Evolutionary conservation across 805 yeast genomes (phyloP), one percentile per base, ranked within the genome.

Genomic region (Lachancea lanzarotensis): DNA sequence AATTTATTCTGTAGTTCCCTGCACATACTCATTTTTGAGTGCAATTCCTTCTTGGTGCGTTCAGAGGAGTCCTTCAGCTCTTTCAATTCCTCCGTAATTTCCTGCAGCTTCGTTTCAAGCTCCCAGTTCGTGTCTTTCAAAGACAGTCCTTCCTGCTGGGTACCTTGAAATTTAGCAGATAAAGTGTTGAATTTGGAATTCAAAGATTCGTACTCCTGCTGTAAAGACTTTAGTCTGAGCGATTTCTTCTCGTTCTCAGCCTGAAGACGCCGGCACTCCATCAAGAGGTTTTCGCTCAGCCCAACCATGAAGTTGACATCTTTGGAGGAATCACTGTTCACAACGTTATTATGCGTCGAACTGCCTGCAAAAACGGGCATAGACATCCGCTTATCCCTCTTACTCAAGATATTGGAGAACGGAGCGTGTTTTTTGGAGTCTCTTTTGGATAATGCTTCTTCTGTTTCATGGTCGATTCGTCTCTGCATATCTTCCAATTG

Each of bases 271-370:
- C 90, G 75, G 55, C 89, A 83, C 60, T 85, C 88, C 36, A 74
- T 67, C 15, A 84, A 70, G 50, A 84, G 66, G 46, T 82, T 82
- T 54, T 84, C 91, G 64, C 87, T 81, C 45, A 84, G 63, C 3
- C 84, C 87, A 46, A 83, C 83, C 13, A 83, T 79, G 57, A 84
- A 84, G 56, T 79, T 78, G 69, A 82, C 78, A 48, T 83, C 85
- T 51, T 78, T 78, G 17, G 79, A 78, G n/a, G 45, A 46, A 46
- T 45, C 57, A 34, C 47, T 51, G 25, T 51, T 49, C 12, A 56
- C 40, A 4, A 53, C 57, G n/a, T 69, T 69, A 30, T 46, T 48
- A 38, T 59, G 56, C 12, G 56, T 46, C 3, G 48, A 40, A 30
- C 58, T 52, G 19, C 56, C 55, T 10, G 58, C 50, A 45, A 56